A percentile compares a stretch with the other conserved stretches of the same genome.
phyloP scores from a whole-genome alignment of 1,284 basidiomycete species.

The Pyrrhoderma noxium region DNA sequence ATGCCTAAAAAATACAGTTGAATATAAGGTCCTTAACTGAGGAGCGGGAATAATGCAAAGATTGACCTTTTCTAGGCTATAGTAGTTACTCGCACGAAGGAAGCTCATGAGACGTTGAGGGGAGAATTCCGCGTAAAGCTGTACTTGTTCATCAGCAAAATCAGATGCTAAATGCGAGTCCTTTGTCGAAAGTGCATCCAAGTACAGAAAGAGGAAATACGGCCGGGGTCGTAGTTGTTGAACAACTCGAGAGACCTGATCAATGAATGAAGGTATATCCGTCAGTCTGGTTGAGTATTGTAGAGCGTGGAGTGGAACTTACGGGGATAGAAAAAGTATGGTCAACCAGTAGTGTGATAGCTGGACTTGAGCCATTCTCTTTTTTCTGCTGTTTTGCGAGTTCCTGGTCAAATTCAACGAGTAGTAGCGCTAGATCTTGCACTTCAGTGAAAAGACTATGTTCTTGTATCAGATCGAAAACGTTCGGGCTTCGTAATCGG shows the following conservation, averaged over 20 bases:
- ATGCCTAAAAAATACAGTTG: constrained; percentile 55
- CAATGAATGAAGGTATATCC: background rate
- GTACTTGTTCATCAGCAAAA: constrained; percentile 86
- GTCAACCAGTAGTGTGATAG: constrained; percentile 86
- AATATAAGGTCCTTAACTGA: too few relatives aligned
- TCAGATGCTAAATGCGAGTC: constrained; percentile 77
- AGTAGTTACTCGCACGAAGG: constrained; percentile 85
- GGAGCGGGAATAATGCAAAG: background rate
- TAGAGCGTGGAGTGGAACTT: constrained; percentile 25
- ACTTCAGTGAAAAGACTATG: constrained; percentile 94
- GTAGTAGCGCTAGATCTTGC: constrained; percentile 84
- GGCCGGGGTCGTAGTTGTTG: constrained; percentile 76
- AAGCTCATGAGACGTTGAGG: constrained; percentile 80
- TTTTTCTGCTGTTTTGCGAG: constrained; percentile 49
- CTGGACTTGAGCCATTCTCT: constrained; percentile 45
- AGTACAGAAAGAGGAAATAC: constrained; percentile 86
- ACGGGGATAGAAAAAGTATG: constrained; percentile 96
- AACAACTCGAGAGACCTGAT: constrained; percentile 80
- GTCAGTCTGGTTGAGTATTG: background rate
- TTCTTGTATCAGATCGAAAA: constrained; percentile 92
- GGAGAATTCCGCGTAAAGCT: constrained; percentile 88
- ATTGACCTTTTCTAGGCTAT: constrained; percentile 78
- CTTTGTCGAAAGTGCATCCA: constrained; percentile 85
- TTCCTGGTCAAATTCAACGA: constrained; percentile 94
- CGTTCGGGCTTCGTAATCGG: constrained; percentile 77